These are phyloP conservation scores for Zasmidium cellare DNA, from an alignment of 2,329 filamentous ascomycete species.

Conservation along the genomic window DNA sequence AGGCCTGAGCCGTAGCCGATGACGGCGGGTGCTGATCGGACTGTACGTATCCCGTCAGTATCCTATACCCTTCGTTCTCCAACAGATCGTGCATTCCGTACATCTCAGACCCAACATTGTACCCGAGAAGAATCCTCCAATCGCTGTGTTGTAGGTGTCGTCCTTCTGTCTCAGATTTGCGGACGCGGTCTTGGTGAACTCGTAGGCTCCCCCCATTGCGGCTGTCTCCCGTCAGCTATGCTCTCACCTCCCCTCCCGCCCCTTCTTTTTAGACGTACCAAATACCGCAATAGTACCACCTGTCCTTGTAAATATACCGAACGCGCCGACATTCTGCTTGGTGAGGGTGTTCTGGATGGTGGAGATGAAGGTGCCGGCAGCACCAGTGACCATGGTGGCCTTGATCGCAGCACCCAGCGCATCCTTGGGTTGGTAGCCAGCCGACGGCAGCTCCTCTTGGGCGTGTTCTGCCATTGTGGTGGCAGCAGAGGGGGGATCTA, in stretches of 20 bases:
- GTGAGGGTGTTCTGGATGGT: constrained; percentile 84
- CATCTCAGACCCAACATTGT: constrained; percentile 70
- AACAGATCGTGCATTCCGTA: constrained; percentile 50
- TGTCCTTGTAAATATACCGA: constrained; percentile 76
- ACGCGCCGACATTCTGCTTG: constrained; percentile 76
- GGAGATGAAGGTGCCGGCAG: constrained; percentile 69
- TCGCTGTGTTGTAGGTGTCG: constrained; percentile 71
- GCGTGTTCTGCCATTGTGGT: constrained; percentile 50
- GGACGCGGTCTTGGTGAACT: constrained; percentile 72
- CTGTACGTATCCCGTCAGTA: constrained; percentile 25
- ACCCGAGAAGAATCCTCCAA: constrained; percentile 77
- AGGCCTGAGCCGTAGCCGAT: constrained; percentile 66
- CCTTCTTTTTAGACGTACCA: constrained; percentile 51
- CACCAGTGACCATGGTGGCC: constrained; percentile 64
- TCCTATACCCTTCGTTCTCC: neutral
- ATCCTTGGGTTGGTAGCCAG: constrained; percentile 70
- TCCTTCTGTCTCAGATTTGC: constrained; percentile 86
- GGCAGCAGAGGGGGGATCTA: neutral
- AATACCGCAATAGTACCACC: constrained; percentile 71
- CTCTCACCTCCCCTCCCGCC: neutral
- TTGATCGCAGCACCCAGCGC: constrained; percentile 67
- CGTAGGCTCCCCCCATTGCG: constrained; percentile 71
- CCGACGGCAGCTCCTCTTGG: constrained; percentile 41
- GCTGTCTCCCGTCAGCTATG: constrained; percentile 48
- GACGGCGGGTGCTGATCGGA: constrained; percentile 66